phyloP scores from a whole-genome alignment of 805 yeast genomes.

The Brettanomyces anomalus region DNA sequence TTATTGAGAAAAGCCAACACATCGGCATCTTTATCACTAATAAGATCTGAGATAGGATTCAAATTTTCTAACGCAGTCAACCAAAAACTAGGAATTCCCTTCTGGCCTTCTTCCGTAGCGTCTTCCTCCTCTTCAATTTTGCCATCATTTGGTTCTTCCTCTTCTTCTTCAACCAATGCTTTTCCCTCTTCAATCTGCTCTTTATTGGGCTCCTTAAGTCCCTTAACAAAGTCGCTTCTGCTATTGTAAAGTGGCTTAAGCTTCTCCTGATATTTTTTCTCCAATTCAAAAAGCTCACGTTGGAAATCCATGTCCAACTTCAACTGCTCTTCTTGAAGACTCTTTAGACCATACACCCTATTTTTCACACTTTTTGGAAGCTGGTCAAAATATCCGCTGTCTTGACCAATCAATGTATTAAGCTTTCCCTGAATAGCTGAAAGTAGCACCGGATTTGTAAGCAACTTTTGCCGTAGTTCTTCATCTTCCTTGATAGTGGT shows the following conservation, averaged over 20 bases:
- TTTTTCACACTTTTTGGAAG: conserved; percentile 67
- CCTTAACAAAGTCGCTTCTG: conserved; percentile 65
- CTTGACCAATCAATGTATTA: conserved; percentile 74
- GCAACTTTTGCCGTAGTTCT: conserved; percentile 26
- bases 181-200: conserved; percentile 78
- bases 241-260: conserved; percentile 70
- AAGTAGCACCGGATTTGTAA: conserved; percentile 72
- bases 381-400: conserved; percentile 75
- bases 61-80: conserved; percentile 88
- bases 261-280: conserved; percentile 63
- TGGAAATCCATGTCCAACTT: conserved; percentile 87
- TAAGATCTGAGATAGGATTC: conserved; percentile 69
- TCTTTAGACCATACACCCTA: conserved; percentile 74
- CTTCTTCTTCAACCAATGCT: conserved; percentile 46
- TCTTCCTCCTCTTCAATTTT: conserved; percentile 25
- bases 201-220: conserved; percentile 65
- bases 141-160: conserved; percentile 31
- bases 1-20: conserved; percentile 63
- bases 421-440: conserved; percentile 87
- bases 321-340: conserved; percentile 71
- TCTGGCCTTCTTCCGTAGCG: conserved; percentile 33
- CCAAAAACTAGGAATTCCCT: conserved; percentile 95
- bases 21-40: conserved; percentile 84
- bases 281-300: conserved; percentile 77
- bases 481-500: conserved; percentile 69